A percentile compares a stretch with the other conserved stretches of the same genome.
Conservation (phyloP, 169 alveolate species). For the Eimeria tenella region DNA sequence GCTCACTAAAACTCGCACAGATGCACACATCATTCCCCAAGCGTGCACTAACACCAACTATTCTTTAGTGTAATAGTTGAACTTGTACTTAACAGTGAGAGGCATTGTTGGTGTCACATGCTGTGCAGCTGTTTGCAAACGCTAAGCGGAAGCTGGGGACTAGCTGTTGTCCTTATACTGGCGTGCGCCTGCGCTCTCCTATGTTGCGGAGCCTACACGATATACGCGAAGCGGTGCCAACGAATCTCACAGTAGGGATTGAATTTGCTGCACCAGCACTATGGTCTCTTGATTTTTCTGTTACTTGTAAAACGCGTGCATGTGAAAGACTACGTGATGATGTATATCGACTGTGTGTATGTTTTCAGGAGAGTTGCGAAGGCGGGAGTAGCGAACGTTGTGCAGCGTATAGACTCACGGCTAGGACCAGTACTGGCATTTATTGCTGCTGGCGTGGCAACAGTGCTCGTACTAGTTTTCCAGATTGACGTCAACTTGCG, state of each 20-base stretch:
- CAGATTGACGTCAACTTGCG: conserved; percentile 44
- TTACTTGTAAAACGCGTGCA: too few relatives aligned
- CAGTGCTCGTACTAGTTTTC: conserved; percentile 36
- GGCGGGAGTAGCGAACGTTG: conserved; percentile 55
- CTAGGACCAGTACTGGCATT: conserved; percentile 63
- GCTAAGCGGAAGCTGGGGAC: conserved; percentile 52
- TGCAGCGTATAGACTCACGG: conserved; percentile 53
- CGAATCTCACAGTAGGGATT: conserved; percentile 55
- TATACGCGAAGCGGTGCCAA: conserved; percentile 56
- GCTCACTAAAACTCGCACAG: not conserved
- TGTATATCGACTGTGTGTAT: not conserved
- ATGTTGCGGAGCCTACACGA: conserved; percentile 60
- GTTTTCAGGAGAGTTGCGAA: conserved; percentile 57
- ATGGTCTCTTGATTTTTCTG: too few relatives aligned
- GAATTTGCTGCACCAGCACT: not conserved
- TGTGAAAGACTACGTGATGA: too few relatives aligned
- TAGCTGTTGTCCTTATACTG: conserved; percentile 42
- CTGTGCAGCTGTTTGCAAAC: conserved; percentile 63
- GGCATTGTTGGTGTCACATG: not conserved
- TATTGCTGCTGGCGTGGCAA: conserved; percentile 56
- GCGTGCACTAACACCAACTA: not conserved
- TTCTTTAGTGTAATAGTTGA: not conserved
- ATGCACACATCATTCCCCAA: not conserved
- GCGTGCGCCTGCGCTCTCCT: conserved; percentile 49
- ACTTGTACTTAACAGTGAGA: not conserved